Evolutionary conservation across 1,139 yeast genomes (phyloP), one percentile per base, ranked within the genome.

Genomic region (Petasospora fabianii): DNA sequence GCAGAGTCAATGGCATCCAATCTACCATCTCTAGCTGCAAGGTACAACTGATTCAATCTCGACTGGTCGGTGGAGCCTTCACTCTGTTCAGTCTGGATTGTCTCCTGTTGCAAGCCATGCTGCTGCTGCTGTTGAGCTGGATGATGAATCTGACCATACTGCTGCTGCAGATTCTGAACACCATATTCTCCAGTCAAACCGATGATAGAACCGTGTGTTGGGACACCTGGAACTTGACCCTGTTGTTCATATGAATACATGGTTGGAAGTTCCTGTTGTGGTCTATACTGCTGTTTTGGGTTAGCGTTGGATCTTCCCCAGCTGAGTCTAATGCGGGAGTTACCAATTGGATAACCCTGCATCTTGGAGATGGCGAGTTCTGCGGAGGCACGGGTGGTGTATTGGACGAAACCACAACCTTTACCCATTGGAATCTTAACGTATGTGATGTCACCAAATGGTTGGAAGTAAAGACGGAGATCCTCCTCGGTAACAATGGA

Each of bases 391-490:
- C 95, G 72, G 30, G 78, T 75, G 21, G 80, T 73, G 58, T 80
- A 88, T 60, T 85, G 94, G 41, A 88, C 90, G 65, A 88, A 90
- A 2, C 96, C 97, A 64, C 97, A 88, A 42, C 94, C 94, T 59
- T 88, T 88, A 13, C 96, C 96, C 5, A 83, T 80, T 9, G 96
- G 96, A 36, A 88, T 85, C 59, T 87, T 86, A 37, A 88, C 92
- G 54, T 84, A 87, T 40, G 82, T 75, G 48, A 90, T 84, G 38
- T 75, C 74, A 21, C 97, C 97, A 66, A 85, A 90, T 12, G 94
- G 86, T 53, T 80, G 80, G 64, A 88, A 88, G 37, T 83, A 70
- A 5, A 84, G 69, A 49, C 80, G 74, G 36, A 90, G 65, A 28
- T 88, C 85, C 36, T 80, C 83, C 56, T 87, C 97, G 13, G 78